Conservation (phyloP, 1,284 basidiomycete species). For the Calocybe gambosa region DNA sequence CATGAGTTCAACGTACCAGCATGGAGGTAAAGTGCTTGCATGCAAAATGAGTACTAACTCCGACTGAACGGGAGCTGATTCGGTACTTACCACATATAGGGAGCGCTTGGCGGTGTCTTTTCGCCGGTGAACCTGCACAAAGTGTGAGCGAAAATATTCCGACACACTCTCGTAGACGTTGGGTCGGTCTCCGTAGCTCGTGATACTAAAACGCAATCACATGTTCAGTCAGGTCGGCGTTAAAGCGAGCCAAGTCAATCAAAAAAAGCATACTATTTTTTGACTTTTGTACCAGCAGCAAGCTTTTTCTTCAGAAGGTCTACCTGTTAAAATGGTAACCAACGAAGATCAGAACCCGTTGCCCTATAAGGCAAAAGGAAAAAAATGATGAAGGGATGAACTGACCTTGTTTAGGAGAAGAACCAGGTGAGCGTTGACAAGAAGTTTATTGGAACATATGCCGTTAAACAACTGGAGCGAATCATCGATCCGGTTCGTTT, state of each 20-base stretch:
- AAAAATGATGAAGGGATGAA: slow-evolving; percentile 6
- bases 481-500: slow-evolving; percentile 73
- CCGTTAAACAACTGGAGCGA: slow-evolving; percentile 70
- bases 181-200: slow-evolving; percentile 68
- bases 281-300: slow-evolving; percentile 54
- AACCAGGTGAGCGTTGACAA: slow-evolving; percentile 66
- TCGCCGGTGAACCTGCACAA: slow-evolving; percentile 63
- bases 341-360: slow-evolving; percentile 2
- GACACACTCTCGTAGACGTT: slow-evolving; percentile 68
- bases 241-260: not conserved
- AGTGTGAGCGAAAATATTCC: slow-evolving; percentile 75
- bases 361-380: not conserved
- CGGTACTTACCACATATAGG: slow-evolving; percentile 54
- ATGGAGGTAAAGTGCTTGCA: slow-evolving; percentile 69
- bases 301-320: slow-evolving; percentile 66
- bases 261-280: slow-evolving; percentile 54
- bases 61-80: not conserved
- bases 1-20: slow-evolving; percentile 39
- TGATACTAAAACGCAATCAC: slow-evolving; percentile 45
- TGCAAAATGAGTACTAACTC: not conserved
- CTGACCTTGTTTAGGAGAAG: slow-evolving; percentile 71
- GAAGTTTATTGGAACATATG: slow-evolving; percentile 67
- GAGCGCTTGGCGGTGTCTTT: slow-evolving; percentile 54
- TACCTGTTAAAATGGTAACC: slow-evolving; percentile 33
- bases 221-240: not conserved